These are phyloP conservation scores for Powellomyces hirtus DNA, from an alignment of 192 early-diverging fungal genomes.

Conservation along the genomic window DNA sequence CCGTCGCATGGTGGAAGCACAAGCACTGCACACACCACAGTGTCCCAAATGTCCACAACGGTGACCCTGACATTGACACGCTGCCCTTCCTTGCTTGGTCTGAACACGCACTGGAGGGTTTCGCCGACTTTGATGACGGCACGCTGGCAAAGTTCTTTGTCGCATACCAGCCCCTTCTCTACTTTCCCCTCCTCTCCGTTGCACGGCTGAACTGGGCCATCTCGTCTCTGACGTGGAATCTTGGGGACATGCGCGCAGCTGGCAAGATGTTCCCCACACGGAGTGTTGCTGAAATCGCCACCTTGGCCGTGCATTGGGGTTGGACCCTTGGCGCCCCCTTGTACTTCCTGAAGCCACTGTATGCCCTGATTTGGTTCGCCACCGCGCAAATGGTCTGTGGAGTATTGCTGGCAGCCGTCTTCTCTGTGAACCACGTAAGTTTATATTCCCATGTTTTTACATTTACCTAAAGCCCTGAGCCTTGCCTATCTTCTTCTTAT, in stretches of 20 bases:
- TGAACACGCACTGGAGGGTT: constrained; percentile 55
- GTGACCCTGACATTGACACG: constrained; percentile 85
- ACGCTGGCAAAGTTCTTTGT: constrained; percentile 64
- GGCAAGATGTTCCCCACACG: constrained; percentile 41
- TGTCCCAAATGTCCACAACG: constrained; percentile 71
- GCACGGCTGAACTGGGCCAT: constrained; percentile 77
- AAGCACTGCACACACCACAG: constrained; percentile 88
- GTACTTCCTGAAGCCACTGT: constrained; percentile 29
- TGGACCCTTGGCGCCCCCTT: constrained; percentile 66
- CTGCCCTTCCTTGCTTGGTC: constrained; percentile 78
- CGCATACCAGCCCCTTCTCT: constrained; percentile 50
- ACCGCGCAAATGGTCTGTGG: constrained; percentile 67
- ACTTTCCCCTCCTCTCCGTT: constrained; percentile 70
- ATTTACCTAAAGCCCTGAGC: too few relatives aligned
- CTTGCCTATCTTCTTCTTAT: too few relatives aligned
- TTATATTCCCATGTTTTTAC: too few relatives aligned
- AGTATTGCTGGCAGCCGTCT: constrained; percentile 70
- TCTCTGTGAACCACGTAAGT: constrained; percentile 73
- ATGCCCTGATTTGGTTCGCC: constrained; percentile 57
- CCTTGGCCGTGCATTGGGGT: constrained; percentile 63
- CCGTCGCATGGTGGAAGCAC: constrained; percentile 83
- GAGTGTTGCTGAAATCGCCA: constrained; percentile 49
- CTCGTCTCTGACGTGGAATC: constrained; percentile 56
- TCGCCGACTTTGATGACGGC: constrained; percentile 44
- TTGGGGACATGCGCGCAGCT: constrained; percentile 30